Conservation (phyloP, 306 rosid genomes). For the Astragalus glycyphyllos region DNA sequence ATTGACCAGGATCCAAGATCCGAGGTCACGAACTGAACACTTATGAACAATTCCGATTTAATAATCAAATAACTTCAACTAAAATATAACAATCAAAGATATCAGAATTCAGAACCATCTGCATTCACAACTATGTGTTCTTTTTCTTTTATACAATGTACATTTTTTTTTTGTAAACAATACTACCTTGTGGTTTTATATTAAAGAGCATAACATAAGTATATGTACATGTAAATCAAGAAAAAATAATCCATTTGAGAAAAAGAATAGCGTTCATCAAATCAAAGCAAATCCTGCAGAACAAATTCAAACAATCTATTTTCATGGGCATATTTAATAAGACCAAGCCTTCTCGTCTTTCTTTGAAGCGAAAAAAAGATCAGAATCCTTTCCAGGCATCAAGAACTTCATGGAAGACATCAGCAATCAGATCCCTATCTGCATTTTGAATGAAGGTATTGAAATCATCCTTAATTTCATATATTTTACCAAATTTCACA, state of each 20-base stretch:
- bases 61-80: too few relatives aligned
- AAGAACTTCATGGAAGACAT: slow-evolving; percentile 84
- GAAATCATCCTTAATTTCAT: slow-evolving; percentile 80
- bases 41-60: too few relatives aligned
- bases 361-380: slow-evolving; percentile 42
- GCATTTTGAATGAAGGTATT: slow-evolving; percentile 76
- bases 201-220: slow-evolving; percentile 40
- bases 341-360: slow-evolving; percentile 25
- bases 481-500: slow-evolving; percentile 93
- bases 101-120: slow-evolving; percentile 38
- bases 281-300: slow-evolving; percentile 53
- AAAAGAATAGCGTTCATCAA: slow-evolving; percentile 62
- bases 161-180: slow-evolving; percentile 39
- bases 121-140: slow-evolving; percentile 38
- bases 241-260: slow-evolving; percentile 44
- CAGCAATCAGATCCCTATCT: slow-evolving; percentile 86
- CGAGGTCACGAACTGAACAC: too few relatives aligned
- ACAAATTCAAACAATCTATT: slow-evolving; percentile 52
- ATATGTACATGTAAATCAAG: slow-evolving; percentile 48
- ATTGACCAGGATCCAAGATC: too few relatives aligned
- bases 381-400: slow-evolving; percentile 93
- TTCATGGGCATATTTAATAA: slow-evolving; percentile 38
- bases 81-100: slow-evolving; percentile 33
- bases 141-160: slow-evolving; percentile 28
- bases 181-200: slow-evolving; percentile 39